These are phyloP conservation scores for Phragmites australis DNA, from an alignment of 176 grass and related monocot genomes.

Conservation along the genomic window DNA sequence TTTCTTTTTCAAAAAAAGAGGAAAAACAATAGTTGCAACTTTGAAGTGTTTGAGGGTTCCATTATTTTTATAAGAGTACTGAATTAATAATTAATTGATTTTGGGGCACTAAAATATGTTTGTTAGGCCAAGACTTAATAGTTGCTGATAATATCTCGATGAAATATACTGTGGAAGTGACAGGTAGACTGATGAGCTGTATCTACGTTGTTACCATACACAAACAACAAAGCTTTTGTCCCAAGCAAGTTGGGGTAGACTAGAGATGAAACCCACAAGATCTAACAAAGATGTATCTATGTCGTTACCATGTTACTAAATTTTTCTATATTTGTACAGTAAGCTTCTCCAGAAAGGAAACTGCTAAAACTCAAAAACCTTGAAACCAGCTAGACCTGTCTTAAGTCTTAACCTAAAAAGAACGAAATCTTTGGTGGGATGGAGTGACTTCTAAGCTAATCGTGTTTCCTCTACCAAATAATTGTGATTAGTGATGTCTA, in stretches of 20 bases:
- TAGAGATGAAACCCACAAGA: too few species aligned
- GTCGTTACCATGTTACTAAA: background rate
- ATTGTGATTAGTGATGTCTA: background rate
- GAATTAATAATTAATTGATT: conserved; percentile 24
- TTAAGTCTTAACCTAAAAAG: conserved; percentile 22
- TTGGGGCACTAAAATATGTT: conserved; percentile 10
- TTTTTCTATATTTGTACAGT: background rate
- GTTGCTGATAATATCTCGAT: conserved; percentile 14
- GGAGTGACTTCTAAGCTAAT: conserved; percentile 30
- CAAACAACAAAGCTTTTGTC: too few species aligned
- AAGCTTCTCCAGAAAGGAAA: conserved; percentile 21
- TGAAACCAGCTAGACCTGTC: conserved; percentile 26
- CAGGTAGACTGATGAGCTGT: conserved; percentile 12
- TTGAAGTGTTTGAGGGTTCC: background rate
- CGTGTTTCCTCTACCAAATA: conserved; percentile 5
- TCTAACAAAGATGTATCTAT: too few species aligned
- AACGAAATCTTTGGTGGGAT: conserved; percentile 24
- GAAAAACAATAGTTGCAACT: background rate
- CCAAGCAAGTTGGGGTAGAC: too few species aligned
- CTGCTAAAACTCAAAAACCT: conserved; percentile 4
- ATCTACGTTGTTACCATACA: background rate
- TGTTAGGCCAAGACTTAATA: conserved; percentile 10
- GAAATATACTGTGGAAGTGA: conserved; percentile 12
- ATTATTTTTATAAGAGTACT: background rate
- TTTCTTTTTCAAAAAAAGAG: background rate